Percentiles rank a stretch among this genome's conserved stretches.
Conservation (phyloP, 495 filamentous ascomycete species). For the Aspergillus ostianus region DNA sequence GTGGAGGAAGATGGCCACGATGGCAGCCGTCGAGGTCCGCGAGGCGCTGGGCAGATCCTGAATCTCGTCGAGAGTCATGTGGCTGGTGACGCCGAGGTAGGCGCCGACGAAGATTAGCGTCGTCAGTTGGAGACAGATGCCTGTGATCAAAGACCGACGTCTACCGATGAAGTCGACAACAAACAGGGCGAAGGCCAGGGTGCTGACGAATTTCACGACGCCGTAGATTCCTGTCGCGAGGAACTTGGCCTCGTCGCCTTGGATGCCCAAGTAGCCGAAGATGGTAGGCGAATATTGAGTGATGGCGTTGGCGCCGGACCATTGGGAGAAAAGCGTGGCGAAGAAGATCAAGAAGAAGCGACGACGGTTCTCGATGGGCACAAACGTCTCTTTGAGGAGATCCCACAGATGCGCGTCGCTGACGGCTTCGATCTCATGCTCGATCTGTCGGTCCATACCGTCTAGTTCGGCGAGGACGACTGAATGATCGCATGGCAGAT, state of each 20-base stretch:
- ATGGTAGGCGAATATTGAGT: conserved; percentile 30
- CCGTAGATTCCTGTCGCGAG: conserved; percentile 45
- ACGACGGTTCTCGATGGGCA: conserved; percentile 56
- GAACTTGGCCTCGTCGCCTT: conserved; percentile 33
- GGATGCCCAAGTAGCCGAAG: conserved; percentile 33
- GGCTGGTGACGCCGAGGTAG: conserved; percentile 16
- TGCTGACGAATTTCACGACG: conserved; percentile 47
- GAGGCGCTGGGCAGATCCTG: conserved; percentile 8
- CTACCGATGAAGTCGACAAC: conserved; percentile 65
- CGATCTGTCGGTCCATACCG: conserved; percentile 58
- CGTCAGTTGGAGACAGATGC: conserved; percentile 22
- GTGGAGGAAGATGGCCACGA: conserved; percentile 56
- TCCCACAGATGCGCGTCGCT: conserved; percentile 54
- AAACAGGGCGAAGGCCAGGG: conserved; percentile 58
- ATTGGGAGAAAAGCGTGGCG: conserved; percentile 28
- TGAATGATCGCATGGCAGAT: conserved; percentile 48
- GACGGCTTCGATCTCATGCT: conserved; percentile 56
- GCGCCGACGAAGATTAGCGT: conserved; percentile 21
- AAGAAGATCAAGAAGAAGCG: conserved; percentile 45
- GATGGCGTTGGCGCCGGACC: conserved; percentile 31
- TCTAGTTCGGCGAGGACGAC: conserved; percentile 59
- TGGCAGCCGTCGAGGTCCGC: conserved; percentile 44
- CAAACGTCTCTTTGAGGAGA: conserved; percentile 63
- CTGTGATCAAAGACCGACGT: conserved; percentile 44
- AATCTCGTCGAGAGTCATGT: conserved; percentile 15